Base-by-base conservation (phyloP, 78 protist genomes). In the Pigoraptor vietnamica region DNA sequence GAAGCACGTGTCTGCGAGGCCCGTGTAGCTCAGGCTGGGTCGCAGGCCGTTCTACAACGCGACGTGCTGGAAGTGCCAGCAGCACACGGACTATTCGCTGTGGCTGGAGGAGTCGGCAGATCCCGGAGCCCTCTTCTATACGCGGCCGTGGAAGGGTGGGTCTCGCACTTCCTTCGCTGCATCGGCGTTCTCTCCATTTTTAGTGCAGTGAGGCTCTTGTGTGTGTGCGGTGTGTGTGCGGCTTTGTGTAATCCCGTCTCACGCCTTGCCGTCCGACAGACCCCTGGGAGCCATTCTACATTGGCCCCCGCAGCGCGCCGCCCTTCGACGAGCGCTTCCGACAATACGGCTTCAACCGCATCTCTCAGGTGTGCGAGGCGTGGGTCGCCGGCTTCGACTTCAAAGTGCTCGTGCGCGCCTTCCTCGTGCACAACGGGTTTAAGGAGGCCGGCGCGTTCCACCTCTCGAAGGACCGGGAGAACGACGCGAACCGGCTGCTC, bases 311-410 rank as follows among this genome's bases (percentile, higher is more conserved):
- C 84, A 79, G 32, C n/a, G 21, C 14, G 84, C 84, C 84, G 35
- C 84, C 14, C 32, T 79, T 21, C 32, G 84, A 79, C n/a, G 84
- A 79, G 84, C 84, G 84, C 32, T 79, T 79, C n/a, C 84, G 32
- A 19, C 84, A 25, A 19, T 79, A 79, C 32, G 84, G 84, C 34
- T 79, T 79, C 32, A 79, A 79, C 84, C 84, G 84, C 84, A 79
- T 79, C n/a, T 79, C 84, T 25, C 84, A 79, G 84, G 84, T 79
- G 21, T 79, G 84, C 84, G 84, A 79, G 84, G 84, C 84, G 32
- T 79, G 84, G 84, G 84, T 79, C 34, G 21, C 84, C 34, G 84
- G 84, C 23, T 79, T 79, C 84, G 32, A 79, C 84, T 79, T 79
- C 32, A 2, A 79, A 2, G 84, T 79, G 21, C 32, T 79, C 34